Base-by-base conservation (phyloP, 805 yeast species). In the Hanseniaspora guilliermondii region DNA sequence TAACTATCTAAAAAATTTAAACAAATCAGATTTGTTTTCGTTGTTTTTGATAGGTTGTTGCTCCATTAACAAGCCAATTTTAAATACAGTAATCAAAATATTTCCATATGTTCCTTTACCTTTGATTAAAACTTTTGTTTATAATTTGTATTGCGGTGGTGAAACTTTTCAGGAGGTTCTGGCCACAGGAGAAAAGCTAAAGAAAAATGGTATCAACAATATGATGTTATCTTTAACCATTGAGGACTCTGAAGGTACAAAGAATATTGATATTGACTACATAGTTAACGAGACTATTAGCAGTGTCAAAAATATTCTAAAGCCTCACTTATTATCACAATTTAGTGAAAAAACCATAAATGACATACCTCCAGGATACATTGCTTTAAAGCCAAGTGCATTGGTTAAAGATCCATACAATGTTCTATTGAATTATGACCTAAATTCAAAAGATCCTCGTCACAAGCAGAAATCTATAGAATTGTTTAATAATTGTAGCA, bases 221-320 rank as follows among this genome's bases (percentile, higher is more conserved):
- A 87, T 89, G 95, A 87, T 89, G 95, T 72, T 89, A n/a, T 83
- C 94, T 1, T 78, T 87, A 66, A 87, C 96, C 16, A 88, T 89
- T 52, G 97, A 89, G 69, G 95, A 93, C 55, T 83, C 96, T 53
- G 86, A 86, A 59, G 96, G 95, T 38, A 77, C 76, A 56, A 76
- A 78, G 64, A 72, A 77, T 67, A 62, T 75, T 41, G 81, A 79
- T 66, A 79, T 82, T 37, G 64, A 75, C 40, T 73, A 72, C 58
- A 83, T 85, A 57, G 79, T 84, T 37, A 61, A 68, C 19, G 83
- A 82, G 65, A 84, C 91, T 19, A 73, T 78, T 56, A 71, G 73
- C 46, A 85, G 95, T 12, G 76, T 89, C 49, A 76, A 75, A 47
- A 76, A 80, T 42, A 80, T 87, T 42, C 71, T 85, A 63, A 75